Conservation (phyloP, 768 basidiomycete genomes). For the Epithele typhae region DNA sequence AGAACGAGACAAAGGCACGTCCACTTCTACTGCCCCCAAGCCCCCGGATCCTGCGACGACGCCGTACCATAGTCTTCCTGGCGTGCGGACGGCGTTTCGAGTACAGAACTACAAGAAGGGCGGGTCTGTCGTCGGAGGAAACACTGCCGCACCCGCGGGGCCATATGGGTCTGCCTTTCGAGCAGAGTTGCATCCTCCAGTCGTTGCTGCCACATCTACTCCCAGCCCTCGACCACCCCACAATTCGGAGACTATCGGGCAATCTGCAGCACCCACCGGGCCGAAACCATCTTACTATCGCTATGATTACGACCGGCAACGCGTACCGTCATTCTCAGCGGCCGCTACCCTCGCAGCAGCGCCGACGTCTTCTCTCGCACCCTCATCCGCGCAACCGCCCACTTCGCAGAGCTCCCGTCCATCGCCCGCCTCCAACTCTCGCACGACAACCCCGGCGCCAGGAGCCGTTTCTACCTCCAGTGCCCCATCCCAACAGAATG, state of each 20-base stretch:
- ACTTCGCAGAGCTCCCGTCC: not conserved
- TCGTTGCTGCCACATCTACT: not conserved
- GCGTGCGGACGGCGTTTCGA: conserved; percentile 13
- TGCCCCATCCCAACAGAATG: too few relatives aligned
- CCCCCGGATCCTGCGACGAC: not conserved
- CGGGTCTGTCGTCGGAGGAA: conserved; percentile 1
- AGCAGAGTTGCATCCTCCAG: not conserved
- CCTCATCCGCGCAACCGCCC: not conserved
- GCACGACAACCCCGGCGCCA: too few relatives aligned
- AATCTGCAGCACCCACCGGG: not conserved
- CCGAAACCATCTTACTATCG: conserved; percentile 15
- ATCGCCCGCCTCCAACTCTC: not conserved
- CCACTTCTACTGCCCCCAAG: not conserved
- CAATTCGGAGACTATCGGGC: not conserved
- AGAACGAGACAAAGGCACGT: conserved; percentile 1
- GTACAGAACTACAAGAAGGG: conserved; percentile 14
- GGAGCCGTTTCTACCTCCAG: too few relatives aligned
- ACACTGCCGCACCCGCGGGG: conserved; percentile 4
- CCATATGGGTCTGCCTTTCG: conserved; percentile 15
- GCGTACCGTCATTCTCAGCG: conserved; percentile 8
- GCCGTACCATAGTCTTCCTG: not conserved
- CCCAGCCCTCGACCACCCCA: not conserved
- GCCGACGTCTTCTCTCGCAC: not conserved
- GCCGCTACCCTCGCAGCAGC: not conserved
- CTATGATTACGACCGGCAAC: conserved; percentile 15